A percentile compares a stretch with the other conserved stretches of the same genome.
Conservation (phyloP, 2,329 filamentous ascomycete species). For the Neobulgaria alba region DNA sequence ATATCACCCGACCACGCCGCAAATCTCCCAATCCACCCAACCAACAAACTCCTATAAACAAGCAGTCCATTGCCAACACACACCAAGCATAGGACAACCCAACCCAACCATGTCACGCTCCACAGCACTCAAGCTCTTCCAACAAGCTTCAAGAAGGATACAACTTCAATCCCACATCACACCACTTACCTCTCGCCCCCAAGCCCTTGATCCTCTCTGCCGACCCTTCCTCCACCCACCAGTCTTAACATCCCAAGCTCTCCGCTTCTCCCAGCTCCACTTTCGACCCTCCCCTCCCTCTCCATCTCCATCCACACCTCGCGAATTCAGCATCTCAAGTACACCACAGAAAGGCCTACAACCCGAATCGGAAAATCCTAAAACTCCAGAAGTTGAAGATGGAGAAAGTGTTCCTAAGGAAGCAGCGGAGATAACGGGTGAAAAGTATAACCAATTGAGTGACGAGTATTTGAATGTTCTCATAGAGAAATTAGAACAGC, state of each 20-base stretch:
- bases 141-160: not conserved
- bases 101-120: not conserved
- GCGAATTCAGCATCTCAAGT: constrained; percentile 20
- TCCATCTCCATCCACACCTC: not conserved
- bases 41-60: not conserved
- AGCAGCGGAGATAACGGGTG: constrained; percentile 57
- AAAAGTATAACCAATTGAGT: constrained; percentile 68
- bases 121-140: not conserved
- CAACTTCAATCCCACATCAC: not conserved
- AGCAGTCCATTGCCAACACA: no score
- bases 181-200: not conserved
- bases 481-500: constrained; percentile 55
- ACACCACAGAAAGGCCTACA: constrained; percentile 42
- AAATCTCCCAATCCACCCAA: not conserved
- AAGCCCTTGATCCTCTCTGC: not conserved
- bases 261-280: no score
- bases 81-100: no score
- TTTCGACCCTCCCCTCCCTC: not conserved
- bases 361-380: constrained; percentile 50
- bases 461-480: constrained; percentile 62
- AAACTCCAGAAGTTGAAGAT: no score
- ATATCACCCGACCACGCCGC: not conserved
- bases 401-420: no score
- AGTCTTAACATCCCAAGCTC: not conserved
- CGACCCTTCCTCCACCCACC: no score